These are phyloP conservation scores for Conringia planisiliqua DNA, from an alignment of 345 rosid species.

Conservation along the genomic window DNA sequence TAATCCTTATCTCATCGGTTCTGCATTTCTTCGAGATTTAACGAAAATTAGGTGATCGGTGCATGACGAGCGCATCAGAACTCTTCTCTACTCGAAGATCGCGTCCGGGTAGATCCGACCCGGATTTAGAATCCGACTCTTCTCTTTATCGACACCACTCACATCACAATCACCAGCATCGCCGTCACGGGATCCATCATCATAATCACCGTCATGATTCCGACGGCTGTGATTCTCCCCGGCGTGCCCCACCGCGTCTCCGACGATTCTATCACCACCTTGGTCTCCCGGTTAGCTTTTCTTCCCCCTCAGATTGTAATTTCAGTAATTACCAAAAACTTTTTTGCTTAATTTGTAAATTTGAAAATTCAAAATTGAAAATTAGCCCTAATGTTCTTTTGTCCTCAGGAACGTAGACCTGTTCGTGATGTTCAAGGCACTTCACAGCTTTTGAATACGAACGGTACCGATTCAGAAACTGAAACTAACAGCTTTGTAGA, in stretches of 20 bases:
- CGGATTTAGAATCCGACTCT: conserved; percentile 41
- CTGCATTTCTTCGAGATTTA: background rate
- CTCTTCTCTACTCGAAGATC: conserved; percentile 78
- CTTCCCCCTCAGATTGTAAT: background rate
- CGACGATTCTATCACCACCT: conserved; percentile 45
- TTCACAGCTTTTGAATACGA: conserved; percentile 39
- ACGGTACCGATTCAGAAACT: conserved; percentile 35
- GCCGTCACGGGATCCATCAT: conserved; percentile 48
- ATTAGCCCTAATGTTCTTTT: background rate
- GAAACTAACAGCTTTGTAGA: conserved; percentile 42
- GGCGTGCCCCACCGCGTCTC: conserved; percentile 49
- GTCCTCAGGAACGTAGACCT: conserved; percentile 50
- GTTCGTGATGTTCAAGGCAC: conserved; percentile 40
- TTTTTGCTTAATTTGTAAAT: background rate
- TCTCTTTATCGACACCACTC: conserved; percentile 39
- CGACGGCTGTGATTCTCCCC: conserved; percentile 57
- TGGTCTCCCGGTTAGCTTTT: conserved; percentile 41
- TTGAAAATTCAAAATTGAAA: background rate
- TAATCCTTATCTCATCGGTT: conserved; percentile 9
- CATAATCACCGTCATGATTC: conserved; percentile 50
- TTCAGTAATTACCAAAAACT: background rate
- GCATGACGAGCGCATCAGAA: conserved; percentile 96
- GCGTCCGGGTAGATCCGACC: conserved; percentile 54
- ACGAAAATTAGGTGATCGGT: conserved; percentile 13
- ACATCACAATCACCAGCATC: conserved; percentile 34